These are phyloP conservation scores for Crassisporium funariophilum DNA, from an alignment of 768 basidiomycete genomes.

Conservation along the genomic window DNA sequence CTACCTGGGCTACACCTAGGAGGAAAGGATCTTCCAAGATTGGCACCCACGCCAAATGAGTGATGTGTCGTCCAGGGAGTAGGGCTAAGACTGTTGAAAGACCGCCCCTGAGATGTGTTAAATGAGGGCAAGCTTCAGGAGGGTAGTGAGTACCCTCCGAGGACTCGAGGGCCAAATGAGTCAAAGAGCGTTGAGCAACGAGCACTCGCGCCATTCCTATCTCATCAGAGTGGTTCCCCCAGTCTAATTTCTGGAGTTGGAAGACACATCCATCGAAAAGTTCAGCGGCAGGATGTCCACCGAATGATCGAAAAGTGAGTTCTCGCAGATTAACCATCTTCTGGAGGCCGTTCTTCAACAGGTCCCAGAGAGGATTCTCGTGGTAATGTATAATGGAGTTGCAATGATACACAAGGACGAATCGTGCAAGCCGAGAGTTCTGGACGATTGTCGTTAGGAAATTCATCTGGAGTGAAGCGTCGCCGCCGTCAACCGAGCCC, in stretches of 20 bases:
- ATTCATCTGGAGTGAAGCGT: conserved; percentile 7
- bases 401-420: conserved; percentile 9
- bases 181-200: conserved; percentile 4
- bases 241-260: conserved; percentile 8
- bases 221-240: conserved; percentile 11
- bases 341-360: conserved; percentile 5
- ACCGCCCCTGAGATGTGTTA: conserved; percentile 9
- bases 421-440: conserved; percentile 5
- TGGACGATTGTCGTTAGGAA: conserved; percentile 12
- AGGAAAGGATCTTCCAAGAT: conserved; percentile 9
- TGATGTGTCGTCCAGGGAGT: conserved; percentile 11
- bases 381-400: conserved; percentile 9
- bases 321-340: conserved; percentile 7
- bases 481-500: no score
- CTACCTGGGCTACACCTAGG: conserved; percentile 1
- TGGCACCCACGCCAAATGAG: conserved; percentile 15
- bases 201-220: conserved; percentile 1
- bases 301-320: conserved; percentile 10
- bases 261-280: conserved; percentile 5
- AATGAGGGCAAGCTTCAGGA: conserved; percentile 3
- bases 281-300: conserved; percentile 8
- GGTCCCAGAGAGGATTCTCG: conserved; percentile 12
- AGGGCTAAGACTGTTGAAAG: conserved; percentile 11
- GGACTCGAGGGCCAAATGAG: conserved; percentile 10
- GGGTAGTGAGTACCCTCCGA: background rate